A percentile compares a stretch with the other conserved stretches of the same genome.
Evolutionary conservation across 2,329 filamentous ascomycete species (phyloP).

Genomic region (Pyrenophora seminiperda): DNA sequence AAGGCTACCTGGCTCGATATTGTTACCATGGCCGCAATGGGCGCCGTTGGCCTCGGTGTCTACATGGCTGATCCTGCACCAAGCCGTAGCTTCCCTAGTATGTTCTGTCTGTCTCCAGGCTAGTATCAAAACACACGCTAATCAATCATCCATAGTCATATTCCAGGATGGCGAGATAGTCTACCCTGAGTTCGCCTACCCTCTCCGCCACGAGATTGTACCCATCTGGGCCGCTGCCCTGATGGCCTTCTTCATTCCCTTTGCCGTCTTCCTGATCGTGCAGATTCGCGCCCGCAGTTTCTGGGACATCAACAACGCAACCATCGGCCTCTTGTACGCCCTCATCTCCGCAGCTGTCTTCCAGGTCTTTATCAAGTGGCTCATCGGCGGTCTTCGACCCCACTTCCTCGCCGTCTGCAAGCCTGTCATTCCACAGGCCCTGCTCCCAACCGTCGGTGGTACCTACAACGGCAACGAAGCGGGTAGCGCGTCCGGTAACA

Average conservation of each 20-base stretch:
- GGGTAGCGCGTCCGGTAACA: constrained; percentile 55
- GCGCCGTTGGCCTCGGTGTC: constrained; percentile 69
- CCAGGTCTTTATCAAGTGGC: constrained; percentile 76
- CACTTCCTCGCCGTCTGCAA: constrained; percentile 74
- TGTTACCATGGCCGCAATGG: constrained; percentile 68
- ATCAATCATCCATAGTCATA: constrained; percentile 50
- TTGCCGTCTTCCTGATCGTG: constrained; percentile 66
- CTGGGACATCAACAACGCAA: constrained; percentile 68
- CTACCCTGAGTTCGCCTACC: constrained; percentile 71
- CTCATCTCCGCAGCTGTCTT: constrained; percentile 74
- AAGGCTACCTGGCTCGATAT: constrained; percentile 71
- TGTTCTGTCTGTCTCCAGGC: not conserved
- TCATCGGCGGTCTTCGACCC: constrained; percentile 68
- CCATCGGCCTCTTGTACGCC: constrained; percentile 71
- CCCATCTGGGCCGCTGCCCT: constrained; percentile 74
- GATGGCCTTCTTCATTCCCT: constrained; percentile 67
- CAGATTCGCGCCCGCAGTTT: constrained; percentile 66
- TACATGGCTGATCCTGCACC: constrained; percentile 70
- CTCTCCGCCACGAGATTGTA: constrained; percentile 62
- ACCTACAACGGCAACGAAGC: constrained; percentile 40
- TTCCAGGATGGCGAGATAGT: constrained; percentile 71
- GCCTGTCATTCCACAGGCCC: constrained; percentile 58
- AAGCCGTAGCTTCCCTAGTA: constrained; percentile 67
- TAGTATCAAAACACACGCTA: not conserved
- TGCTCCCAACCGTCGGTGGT: constrained; percentile 22